These are phyloP conservation scores for Saccharum hybrid DNA, from an alignment of 202 grass and related monocot genomes.

Conservation along the genomic window DNA sequence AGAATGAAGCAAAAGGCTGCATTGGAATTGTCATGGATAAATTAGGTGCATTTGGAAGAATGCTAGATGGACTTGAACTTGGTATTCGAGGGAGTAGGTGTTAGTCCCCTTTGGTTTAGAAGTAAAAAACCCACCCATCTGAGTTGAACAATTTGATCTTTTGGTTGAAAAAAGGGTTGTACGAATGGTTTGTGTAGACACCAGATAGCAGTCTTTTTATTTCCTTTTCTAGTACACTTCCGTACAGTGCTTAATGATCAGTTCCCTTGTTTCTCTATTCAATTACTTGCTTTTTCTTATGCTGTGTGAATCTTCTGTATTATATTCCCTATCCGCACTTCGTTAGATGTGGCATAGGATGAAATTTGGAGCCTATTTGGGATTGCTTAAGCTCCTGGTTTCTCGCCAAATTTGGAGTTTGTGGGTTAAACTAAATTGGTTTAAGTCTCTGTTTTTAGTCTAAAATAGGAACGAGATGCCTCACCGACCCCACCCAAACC, in stretches of 20 bases:
- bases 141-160: not conserved
- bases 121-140: not conserved
- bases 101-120: not conserved
- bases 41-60: not conserved
- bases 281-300: conserved; percentile 2
- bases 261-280: conserved; percentile 23
- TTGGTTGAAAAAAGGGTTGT: conserved; percentile 10
- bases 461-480: not conserved
- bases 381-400: not conserved
- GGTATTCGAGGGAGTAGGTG: not conserved
- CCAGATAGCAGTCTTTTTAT: not conserved
- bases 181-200: not conserved
- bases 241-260: not conserved
- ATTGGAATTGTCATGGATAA: not conserved
- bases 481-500: not conserved
- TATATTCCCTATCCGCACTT: not conserved
- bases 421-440: not conserved
- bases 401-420: not conserved
- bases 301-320: not conserved
- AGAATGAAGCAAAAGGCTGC: not conserved
- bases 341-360: not conserved
- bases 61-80: not conserved
- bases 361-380: not conserved
- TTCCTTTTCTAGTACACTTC: not conserved
- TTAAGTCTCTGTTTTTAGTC: not conserved